Evolutionary conservation across 1,284 basidiomycete species (phyloP).

Genomic region (Kwoniella shivajii): DNA sequence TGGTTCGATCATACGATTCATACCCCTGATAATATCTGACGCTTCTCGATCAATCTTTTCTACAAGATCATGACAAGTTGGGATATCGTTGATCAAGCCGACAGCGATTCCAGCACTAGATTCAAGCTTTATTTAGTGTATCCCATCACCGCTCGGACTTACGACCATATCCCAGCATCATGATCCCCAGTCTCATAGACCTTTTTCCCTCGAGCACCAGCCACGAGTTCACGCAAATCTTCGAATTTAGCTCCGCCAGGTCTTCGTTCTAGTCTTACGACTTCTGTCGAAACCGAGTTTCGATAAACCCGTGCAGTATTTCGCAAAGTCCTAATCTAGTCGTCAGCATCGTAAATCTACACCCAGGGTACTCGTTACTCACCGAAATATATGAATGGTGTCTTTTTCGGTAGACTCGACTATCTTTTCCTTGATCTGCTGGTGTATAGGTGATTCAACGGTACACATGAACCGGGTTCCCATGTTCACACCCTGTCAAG

Average conservation of each 20-base stretch:
- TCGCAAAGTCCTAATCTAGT: constrained; percentile 60
- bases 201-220: constrained; percentile 66
- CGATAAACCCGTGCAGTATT: constrained; percentile 90
- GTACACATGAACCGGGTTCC: constrained; percentile 56
- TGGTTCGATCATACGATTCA: constrained; percentile 53
- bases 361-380: constrained; percentile 13
- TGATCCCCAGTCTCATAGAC: constrained; percentile 86
- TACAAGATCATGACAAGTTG: constrained; percentile 77
- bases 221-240: constrained; percentile 78
- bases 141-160: constrained; percentile 17
- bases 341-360: background rate
- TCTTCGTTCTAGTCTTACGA: constrained; percentile 75
- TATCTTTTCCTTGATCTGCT: constrained; percentile 87
- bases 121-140: background rate
- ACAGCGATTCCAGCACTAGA: constrained; percentile 68
- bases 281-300: constrained; percentile 59
- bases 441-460: constrained; percentile 73
- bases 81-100: constrained; percentile 84
- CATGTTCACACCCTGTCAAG: constrained; percentile 75
- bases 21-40: constrained; percentile 66
- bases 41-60: constrained; percentile 74
- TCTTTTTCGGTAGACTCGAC: constrained; percentile 79
- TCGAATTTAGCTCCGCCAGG: constrained; percentile 86
- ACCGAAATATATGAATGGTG: constrained; percentile 81
- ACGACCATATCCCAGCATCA: constrained; percentile 82